Conservation (phyloP, 192 early-diverging fungal genomes). For the Backusella westeae region DNA sequence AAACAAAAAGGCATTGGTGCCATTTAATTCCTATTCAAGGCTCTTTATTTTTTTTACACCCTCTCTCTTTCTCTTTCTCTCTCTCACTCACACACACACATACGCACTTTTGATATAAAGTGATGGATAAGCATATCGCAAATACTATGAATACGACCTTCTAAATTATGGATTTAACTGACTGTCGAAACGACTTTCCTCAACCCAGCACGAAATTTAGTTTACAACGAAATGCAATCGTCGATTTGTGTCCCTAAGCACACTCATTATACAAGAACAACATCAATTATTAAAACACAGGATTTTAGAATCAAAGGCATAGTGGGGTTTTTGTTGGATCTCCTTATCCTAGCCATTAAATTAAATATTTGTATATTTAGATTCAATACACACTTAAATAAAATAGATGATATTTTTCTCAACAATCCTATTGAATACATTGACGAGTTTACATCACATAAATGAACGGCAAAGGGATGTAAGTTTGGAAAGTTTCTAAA, state of each 20-base stretch:
- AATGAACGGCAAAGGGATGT: background rate
- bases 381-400: too few relatives aligned
- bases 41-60: background rate
- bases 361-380: background rate
- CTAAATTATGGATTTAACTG: background rate
- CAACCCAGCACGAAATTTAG: background rate
- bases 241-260: background rate
- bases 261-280: background rate
- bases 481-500: background rate
- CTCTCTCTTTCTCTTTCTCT: background rate
- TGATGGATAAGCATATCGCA: background rate
- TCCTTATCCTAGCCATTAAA: background rate
- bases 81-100: background rate
- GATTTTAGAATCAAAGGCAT: background rate
- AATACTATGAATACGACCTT: background rate
- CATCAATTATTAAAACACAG: background rate
- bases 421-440: too few relatives aligned
- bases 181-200: background rate
- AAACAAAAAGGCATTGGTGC: background rate
- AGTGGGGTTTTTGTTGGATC: background rate
- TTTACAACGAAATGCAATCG: background rate
- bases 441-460: background rate
- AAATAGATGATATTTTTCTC: too few relatives aligned
- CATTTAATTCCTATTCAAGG: background rate
- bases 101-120: background rate